These are phyloP conservation scores for Beauveria medogensis DNA, from an alignment of 2,329 filamentous ascomycete species.

Conservation along the genomic window DNA sequence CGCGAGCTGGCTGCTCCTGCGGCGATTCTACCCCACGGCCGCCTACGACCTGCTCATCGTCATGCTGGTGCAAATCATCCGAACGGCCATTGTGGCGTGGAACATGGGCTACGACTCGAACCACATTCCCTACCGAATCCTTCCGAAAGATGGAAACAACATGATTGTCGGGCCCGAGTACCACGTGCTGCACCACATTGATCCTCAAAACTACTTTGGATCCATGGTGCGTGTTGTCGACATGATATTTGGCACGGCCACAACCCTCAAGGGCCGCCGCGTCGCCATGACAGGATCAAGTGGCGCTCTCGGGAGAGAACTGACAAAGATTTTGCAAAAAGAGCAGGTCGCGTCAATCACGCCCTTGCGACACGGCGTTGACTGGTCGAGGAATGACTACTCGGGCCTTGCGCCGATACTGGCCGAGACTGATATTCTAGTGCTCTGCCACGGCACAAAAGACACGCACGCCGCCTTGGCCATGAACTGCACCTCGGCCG, in stretches of 20 bases:
- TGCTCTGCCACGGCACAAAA: slow-evolving; percentile 14
- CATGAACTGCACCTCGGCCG: slow-evolving; percentile 11
- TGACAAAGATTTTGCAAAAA: neutral
- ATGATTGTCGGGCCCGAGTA: slow-evolving; percentile 14
- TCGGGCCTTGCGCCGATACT: slow-evolving; percentile 3
- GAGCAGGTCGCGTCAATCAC: slow-evolving; percentile 9
- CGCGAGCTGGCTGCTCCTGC: slow-evolving; percentile 5
- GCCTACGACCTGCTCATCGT: slow-evolving; percentile 6
- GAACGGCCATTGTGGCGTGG: slow-evolving; percentile 11
- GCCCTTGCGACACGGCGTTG: slow-evolving; percentile 4
- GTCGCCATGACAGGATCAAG: slow-evolving; percentile 14
- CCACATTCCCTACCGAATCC: slow-evolving; percentile 8
- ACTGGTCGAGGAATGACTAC: slow-evolving; percentile 11
- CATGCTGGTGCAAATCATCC: neutral
- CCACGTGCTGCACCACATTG: slow-evolving; percentile 16
- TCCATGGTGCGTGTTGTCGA: slow-evolving; percentile 15
- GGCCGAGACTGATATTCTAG: slow-evolving; percentile 12
- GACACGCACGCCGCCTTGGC: neutral
- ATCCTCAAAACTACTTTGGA: slow-evolving; percentile 16
- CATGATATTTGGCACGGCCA: slow-evolving; percentile 14
- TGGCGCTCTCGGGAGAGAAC: slow-evolving; percentile 11
- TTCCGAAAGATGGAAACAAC: slow-evolving; percentile 12
- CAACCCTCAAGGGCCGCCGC: slow-evolving; percentile 12
- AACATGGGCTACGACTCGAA: slow-evolving; percentile 14
- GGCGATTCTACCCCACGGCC: neutral